These are phyloP conservation scores for Tolypocladium paradoxum DNA, from an alignment of 2,329 filamentous ascomycete genomes.

Conservation along the genomic window DNA sequence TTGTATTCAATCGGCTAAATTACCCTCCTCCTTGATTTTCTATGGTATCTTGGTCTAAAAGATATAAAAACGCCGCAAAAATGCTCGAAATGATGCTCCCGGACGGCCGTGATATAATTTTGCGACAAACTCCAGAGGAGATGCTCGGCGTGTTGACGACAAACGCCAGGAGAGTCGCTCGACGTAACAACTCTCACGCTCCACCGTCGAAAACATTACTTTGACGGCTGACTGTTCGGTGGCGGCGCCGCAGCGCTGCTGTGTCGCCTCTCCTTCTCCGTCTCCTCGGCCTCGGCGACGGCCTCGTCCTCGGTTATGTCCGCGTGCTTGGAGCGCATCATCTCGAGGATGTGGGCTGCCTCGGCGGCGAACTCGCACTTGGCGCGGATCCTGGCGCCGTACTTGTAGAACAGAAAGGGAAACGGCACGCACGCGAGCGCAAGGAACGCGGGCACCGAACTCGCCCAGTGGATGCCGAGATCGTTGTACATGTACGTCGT, in stretches of 20 bases:
- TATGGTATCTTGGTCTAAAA: not conserved
- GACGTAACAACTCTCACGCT: not conserved
- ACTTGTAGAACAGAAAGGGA: slow-evolving; percentile 67
- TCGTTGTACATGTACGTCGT: slow-evolving; percentile 47
- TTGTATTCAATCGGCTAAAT: not conserved
- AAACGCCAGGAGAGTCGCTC: not conserved
- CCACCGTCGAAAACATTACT: not conserved
- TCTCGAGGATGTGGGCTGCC: slow-evolving; percentile 48
- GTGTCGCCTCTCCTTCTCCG: slow-evolving; percentile 14
- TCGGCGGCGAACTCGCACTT: slow-evolving; percentile 61
- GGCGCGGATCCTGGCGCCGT: slow-evolving; percentile 50
- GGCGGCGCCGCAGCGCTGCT: slow-evolving; percentile 1
- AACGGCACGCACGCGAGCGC: slow-evolving; percentile 61
- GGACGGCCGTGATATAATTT: not conserved
- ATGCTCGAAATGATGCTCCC: not conserved
- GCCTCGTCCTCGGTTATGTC: slow-evolving; percentile 17
- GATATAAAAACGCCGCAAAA: not conserved
- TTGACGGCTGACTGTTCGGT: not conserved
- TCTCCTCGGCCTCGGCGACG: slow-evolving; percentile 11
- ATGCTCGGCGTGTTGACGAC: not conserved
- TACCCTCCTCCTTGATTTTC: not conserved
- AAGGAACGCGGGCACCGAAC: slow-evolving; percentile 62
- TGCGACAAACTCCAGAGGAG: not conserved
- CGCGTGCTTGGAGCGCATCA: slow-evolving; percentile 24
- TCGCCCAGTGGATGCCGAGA: slow-evolving; percentile 67